These are phyloP conservation scores for Phlebopus sp. DNA, from an alignment of 1,284 basidiomycete species.

Conservation along the genomic window DNA sequence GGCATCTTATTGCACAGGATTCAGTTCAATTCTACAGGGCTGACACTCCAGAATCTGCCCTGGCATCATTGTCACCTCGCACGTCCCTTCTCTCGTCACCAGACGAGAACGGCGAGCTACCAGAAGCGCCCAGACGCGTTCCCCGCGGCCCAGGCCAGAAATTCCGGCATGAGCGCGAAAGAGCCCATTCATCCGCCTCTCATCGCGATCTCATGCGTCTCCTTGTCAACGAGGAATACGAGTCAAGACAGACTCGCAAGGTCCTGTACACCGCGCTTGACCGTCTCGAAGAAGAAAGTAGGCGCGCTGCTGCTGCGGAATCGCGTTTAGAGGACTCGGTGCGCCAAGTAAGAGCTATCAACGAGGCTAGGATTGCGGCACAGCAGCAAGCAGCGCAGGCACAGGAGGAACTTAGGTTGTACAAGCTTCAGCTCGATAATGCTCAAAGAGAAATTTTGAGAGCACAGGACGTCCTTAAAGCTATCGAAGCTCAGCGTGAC, in stretches of 20 bases:
- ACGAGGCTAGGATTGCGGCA: slow-evolving; percentile 48
- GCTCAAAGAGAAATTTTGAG: slow-evolving; percentile 59
- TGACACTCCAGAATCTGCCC: slow-evolving; percentile 26
- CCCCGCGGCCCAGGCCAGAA: slow-evolving; percentile 27
- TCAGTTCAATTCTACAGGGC: slow-evolving; percentile 2
- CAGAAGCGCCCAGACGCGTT: slow-evolving; percentile 8
- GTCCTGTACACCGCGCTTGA: slow-evolving; percentile 50
- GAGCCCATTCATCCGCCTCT: slow-evolving; percentile 30
- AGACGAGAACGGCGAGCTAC: slow-evolving; percentile 10
- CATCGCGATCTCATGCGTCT: slow-evolving; percentile 46
- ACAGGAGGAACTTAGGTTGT: slow-evolving; percentile 54
- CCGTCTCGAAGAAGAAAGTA: slow-evolving; percentile 50
- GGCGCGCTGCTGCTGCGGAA: slow-evolving; percentile 53
- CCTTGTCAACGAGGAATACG: slow-evolving; percentile 55
- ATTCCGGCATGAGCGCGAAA: slow-evolving; percentile 35
- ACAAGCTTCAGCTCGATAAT: slow-evolving; percentile 60
- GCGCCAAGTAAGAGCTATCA: slow-evolving; percentile 49
- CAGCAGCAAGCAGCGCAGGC: slow-evolving; percentile 50
- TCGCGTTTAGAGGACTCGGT: slow-evolving; percentile 46
- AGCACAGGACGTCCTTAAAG: slow-evolving; percentile 42
- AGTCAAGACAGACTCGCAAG: slow-evolving; percentile 50
- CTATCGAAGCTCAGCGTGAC: slow-evolving; percentile 46
- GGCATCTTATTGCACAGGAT: background rate
- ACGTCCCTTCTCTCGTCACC: slow-evolving; percentile 27
- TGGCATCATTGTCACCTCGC: slow-evolving; percentile 27